phyloP scores from a whole-genome alignment of 2,329 filamentous ascomycete species.

The Aspergillus felis region DNA sequence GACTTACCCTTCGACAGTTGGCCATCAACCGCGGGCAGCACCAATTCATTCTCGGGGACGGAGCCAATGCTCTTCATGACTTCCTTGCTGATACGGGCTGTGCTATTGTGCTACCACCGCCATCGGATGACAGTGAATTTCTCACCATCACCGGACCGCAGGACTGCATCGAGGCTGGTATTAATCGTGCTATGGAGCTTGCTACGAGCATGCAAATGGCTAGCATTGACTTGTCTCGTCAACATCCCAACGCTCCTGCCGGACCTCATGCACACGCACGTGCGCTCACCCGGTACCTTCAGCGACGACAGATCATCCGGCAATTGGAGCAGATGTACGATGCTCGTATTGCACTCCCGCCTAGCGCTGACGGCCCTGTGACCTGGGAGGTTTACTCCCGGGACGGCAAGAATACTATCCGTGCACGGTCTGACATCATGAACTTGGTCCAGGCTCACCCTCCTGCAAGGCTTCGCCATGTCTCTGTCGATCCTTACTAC shows the following conservation, averaged over 20 bases:
- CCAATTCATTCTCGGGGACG: constrained; percentile 89
- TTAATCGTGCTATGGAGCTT: constrained; percentile 82
- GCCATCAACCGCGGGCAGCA: constrained; percentile 83
- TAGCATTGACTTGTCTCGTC: constrained; percentile 74
- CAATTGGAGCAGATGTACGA: constrained; percentile 76
- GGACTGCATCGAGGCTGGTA: constrained; percentile 67
- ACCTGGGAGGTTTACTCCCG: constrained; percentile 87
- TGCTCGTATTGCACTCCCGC: constrained; percentile 81
- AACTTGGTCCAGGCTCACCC: constrained; percentile 48
- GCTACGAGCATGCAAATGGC: constrained; percentile 83
- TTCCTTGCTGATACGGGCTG: constrained; percentile 92
- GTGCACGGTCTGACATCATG: constrained; percentile 47
- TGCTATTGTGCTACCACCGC: constrained; percentile 74
- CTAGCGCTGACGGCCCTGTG: constrained; percentile 60
- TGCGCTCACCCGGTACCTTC: constrained; percentile 82
- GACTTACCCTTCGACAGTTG: constrained; percentile 73
- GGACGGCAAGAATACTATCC: constrained; percentile 70
- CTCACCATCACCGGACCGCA: constrained; percentile 80
- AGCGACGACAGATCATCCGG: constrained; percentile 74
- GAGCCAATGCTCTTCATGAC: constrained; percentile 73
- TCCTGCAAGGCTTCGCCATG: constrained; percentile 41
- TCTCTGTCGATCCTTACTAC: constrained; percentile 48
- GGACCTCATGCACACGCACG: constrained; percentile 76
- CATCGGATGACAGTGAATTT: constrained; percentile 72
- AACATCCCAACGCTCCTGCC: constrained; percentile 69